Base-by-base conservation (phyloP, 2,329 filamentous ascomycete species). In the Ceratocystis ficicola region DNA sequence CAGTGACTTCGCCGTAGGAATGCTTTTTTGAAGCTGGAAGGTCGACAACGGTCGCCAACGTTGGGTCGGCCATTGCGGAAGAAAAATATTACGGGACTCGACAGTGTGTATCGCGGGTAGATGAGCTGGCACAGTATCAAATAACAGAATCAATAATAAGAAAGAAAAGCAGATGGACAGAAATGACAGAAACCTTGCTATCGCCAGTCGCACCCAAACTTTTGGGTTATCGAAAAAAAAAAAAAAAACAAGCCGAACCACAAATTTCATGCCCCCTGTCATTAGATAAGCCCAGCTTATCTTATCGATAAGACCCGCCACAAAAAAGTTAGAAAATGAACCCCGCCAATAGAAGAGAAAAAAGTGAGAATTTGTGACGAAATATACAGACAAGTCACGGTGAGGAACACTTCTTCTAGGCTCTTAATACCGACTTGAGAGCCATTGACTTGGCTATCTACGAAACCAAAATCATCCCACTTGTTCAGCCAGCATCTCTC, bases 281-380 rank as follows among this genome's bases (percentile, higher is more conserved):
- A 5, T 1, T 1, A 22, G 52, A 57, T 57, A 57, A 32, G 25
- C 1, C 8, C 2, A 5, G 32, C 25, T 63, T 52, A 66, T 62
- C 66, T 68, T 69, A 69, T 69, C 68, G 64, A 65, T 63, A 36
- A 52, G 20, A 5, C 52, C 68, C 50, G 67, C 72, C 71, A 73
- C 70, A 70, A 69, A 72, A 73, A 73, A 72, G 70, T 71, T 62
- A 5, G 30, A 52, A 48, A 64, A 66, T 60, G 7, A 62, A 64
- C 67, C 63, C 60, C 67, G 63, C 65, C 64, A 68, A 41, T 41
- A 41, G 36, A 41, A 41, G 36, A 41, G 36, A 12, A 15, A 41
- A 41, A 41, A 41, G 36, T 10, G 15, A 12, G 10, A 41, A 41
- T 41, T 41, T 41, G 36, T 41, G 36, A 41, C 36, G 36, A 63